Conservation (phyloP, 2,329 filamentous ascomycete genomes). For the Xylariaceae sp. region DNA sequence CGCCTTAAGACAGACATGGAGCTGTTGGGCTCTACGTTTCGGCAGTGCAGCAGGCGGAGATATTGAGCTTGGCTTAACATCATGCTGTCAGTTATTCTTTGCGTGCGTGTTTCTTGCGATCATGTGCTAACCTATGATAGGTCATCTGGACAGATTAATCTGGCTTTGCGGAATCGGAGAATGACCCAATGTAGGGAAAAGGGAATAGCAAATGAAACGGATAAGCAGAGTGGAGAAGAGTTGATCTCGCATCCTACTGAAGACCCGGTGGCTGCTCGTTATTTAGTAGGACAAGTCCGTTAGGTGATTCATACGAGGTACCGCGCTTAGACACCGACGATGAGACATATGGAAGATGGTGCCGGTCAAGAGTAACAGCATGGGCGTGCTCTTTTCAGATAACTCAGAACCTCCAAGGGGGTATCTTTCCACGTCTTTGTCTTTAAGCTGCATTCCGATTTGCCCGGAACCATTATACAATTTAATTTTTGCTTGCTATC, state of each 20-base stretch:
- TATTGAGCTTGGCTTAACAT: not conserved
- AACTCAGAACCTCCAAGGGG: not conserved
- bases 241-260: not conserved
- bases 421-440: constrained; percentile 7
- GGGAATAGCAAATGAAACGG: not conserved
- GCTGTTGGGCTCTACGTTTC: not conserved
- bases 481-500: constrained; percentile 13
- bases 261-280: no score
- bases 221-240: not conserved
- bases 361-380: not conserved
- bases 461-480: constrained; percentile 13
- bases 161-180: not conserved
- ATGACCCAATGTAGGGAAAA: not conserved
- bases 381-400: not conserved
- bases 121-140: not conserved
- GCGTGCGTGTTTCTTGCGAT: not conserved
- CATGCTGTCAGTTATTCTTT: not conserved
- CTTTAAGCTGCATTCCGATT: not conserved
- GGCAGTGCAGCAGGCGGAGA: not conserved
- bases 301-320: no score
- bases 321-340: no score
- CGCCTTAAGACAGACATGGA: not conserved
- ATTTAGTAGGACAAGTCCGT: no score
- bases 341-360: no score
- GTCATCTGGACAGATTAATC: not conserved